Evolutionary conservation across 2,329 filamentous ascomycete species (phyloP), one percentile per base, ranked within the genome.

Genomic region (Cucurbitaria berberidis): DNA sequence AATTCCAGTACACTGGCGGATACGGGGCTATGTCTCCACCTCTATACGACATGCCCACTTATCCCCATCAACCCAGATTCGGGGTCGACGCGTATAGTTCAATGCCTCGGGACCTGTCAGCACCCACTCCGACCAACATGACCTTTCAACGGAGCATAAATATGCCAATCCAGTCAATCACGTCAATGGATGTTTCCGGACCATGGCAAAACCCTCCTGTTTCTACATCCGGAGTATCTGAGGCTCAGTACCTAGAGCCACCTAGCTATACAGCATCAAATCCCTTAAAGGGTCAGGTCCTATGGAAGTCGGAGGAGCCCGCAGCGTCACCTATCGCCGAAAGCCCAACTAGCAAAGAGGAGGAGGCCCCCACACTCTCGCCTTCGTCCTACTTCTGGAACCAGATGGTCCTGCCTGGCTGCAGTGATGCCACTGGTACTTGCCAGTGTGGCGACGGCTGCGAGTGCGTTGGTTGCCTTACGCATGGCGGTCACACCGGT

Each of bases 371-470:
- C 2, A 74, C 68, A 2, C 62, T 77, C 0, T 77, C 74, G 1
- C 73, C 74, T 0, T 74, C 73, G 3, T 67, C 71, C 0, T 77
- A 70, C 51, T 70, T 74, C 48, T 73, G 72, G 67, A 69, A 73
- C 44, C 63, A 74, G 41, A 64, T 75, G 56, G 66, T 64, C 0
- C 57, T 76, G 1, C 74, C 75, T 5, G 65, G 75, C 15, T 83
- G 81, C 62, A 77, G 76, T 29, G 77, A 83, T 53, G 67, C 74
- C 3, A 80, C 76, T 5, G 81, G 81, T 3, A 81, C 76, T 22
- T 84, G 81, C 51, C 78, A 79, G 56, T 84, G 81, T 51, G 80
- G 80, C 15, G 78, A 78, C 49, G 80, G 81, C 34, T 84, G 81
- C 59, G 75, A 69, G 48, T 84, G 81, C 57, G 72, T 80, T n/a